Evolutionary conservation across 1,284 basidiomycete genomes (phyloP).

Genomic region (Bondarzewia mesenterica): DNA sequence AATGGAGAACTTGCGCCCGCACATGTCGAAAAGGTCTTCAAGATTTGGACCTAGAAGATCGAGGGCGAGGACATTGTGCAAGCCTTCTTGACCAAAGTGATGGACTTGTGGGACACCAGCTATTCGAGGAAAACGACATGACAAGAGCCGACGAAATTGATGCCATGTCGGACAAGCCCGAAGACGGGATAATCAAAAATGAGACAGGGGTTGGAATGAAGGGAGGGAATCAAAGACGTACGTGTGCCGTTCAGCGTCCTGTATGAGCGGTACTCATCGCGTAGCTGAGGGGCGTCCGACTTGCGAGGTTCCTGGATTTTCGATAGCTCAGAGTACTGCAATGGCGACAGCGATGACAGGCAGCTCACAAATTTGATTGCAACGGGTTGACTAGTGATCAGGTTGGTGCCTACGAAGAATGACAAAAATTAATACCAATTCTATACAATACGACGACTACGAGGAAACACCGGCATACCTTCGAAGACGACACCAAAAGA

Average conservation of each 20-base stretch:
- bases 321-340: constrained; percentile 5
- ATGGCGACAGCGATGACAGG: not conserved
- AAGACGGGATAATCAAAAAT: constrained; percentile 1
- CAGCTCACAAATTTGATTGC: constrained; percentile 93
- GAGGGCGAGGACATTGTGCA: constrained; percentile 96
- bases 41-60: constrained; percentile 94
- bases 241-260: constrained; percentile 90
- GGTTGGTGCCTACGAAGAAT: constrained; percentile 63
- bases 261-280: constrained; percentile 97
- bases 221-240: constrained; percentile 35
- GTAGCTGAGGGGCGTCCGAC: constrained; percentile 94
- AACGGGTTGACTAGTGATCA: constrained; percentile 84
- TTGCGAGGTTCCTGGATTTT: constrained; percentile 98
- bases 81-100: constrained; percentile 96
- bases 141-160: not conserved
- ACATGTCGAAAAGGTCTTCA: constrained; percentile 98
- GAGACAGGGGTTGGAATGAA: not conserved
- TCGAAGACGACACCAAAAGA: constrained; percentile 81
- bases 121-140: constrained; percentile 28
- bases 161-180: not conserved
- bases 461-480: constrained; percentile 33
- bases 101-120: constrained; percentile 96
- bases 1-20: constrained; percentile 91
- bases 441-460: not conserved
- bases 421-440: not conserved